Conservation (phyloP, 2,329 filamentous ascomycete genomes). For the Ophiocordyceps robertsii region DNA sequence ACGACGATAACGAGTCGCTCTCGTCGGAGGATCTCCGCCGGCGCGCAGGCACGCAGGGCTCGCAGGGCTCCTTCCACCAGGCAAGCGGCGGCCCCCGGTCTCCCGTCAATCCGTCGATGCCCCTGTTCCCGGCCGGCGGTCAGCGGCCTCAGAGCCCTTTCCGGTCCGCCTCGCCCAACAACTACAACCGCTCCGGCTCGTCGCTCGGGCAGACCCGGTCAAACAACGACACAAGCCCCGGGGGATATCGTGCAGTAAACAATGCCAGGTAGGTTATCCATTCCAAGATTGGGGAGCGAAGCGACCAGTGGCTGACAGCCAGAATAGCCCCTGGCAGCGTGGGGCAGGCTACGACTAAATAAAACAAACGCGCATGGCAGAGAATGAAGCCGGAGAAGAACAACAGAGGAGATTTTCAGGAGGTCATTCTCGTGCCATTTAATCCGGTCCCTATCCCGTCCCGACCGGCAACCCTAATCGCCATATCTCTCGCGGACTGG, state of each 20-base stretch:
- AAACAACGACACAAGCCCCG: conserved; percentile 19
- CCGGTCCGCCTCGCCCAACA: conserved; percentile 20
- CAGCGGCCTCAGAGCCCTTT: conserved; percentile 22
- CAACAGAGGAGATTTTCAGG: neutral
- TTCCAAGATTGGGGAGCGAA: neutral
- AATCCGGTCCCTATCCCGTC: neutral
- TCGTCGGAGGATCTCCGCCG: conserved; percentile 24
- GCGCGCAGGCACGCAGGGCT: conserved; percentile 13
- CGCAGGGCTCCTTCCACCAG: conserved; percentile 17
- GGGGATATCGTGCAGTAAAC: conserved; percentile 22
- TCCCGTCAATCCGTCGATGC: conserved; percentile 28
- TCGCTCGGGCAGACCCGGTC: conserved; percentile 14
- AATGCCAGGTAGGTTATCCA: conserved; percentile 20
- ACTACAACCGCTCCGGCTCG: conserved; percentile 11
- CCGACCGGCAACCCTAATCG: neutral
- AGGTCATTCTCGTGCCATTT: neutral
- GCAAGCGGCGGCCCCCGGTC: conserved; percentile 9
- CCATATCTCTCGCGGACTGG: neutral
- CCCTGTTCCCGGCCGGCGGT: conserved; percentile 25
- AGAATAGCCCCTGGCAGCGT: conserved; percentile 28
- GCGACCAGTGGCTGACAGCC: conserved; percentile 3
- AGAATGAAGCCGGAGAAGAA: neutral
- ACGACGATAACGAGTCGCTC: conserved; percentile 28
- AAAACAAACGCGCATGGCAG: neutral
- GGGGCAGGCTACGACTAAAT: conserved; percentile 29